Evolutionary conservation across 805 yeast species (phyloP).

Genomic region (Clavispora fructus): DNA sequence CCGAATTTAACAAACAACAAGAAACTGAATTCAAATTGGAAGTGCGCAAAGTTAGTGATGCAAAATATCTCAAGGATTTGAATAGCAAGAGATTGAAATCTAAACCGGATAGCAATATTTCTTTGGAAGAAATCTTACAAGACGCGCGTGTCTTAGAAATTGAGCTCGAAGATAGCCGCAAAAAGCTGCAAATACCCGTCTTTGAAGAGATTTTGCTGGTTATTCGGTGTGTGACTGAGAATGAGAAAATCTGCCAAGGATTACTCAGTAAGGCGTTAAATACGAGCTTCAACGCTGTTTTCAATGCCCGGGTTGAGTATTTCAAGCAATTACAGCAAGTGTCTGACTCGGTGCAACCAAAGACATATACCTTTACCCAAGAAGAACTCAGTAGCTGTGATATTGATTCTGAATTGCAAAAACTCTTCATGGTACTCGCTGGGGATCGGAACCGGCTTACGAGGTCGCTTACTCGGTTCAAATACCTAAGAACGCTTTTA

Average conservation of each 20-base stretch:
- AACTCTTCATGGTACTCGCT: conserved; percentile 5
- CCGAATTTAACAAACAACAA: conserved; percentile 10
- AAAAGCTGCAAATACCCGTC: conserved; percentile 16
- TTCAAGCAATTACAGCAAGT: conserved; percentile 79
- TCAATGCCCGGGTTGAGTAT: conserved; percentile 76
- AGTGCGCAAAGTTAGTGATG: conserved; percentile 21
- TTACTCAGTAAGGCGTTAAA: conserved; percentile 44
- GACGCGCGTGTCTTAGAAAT: conserved; percentile 16
- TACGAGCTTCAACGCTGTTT: conserved; percentile 54
- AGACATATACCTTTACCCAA: conserved; percentile 4
- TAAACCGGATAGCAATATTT: conserved; percentile 24
- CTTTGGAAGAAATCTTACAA: conserved; percentile 28
- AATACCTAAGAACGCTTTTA: conserved; percentile 29
- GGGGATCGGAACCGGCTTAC: conserved; percentile 15
- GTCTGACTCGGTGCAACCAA: conserved; percentile 68
- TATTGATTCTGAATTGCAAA: conserved; percentile 3
- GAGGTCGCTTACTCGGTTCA: conserved; percentile 29
- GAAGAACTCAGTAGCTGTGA: conserved; percentile 1
- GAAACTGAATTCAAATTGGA: conserved; percentile 17
- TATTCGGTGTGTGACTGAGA: conserved; percentile 31
- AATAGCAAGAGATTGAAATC: conserved; percentile 18
- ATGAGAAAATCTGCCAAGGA: conserved; percentile 38
- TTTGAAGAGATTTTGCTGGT: conserved; percentile 17
- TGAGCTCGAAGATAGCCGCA: conserved; percentile 19
- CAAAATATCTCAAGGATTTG: conserved; percentile 19